Conservation (phyloP, 768 basidiomycete species). For the Trametes punicea region DNA sequence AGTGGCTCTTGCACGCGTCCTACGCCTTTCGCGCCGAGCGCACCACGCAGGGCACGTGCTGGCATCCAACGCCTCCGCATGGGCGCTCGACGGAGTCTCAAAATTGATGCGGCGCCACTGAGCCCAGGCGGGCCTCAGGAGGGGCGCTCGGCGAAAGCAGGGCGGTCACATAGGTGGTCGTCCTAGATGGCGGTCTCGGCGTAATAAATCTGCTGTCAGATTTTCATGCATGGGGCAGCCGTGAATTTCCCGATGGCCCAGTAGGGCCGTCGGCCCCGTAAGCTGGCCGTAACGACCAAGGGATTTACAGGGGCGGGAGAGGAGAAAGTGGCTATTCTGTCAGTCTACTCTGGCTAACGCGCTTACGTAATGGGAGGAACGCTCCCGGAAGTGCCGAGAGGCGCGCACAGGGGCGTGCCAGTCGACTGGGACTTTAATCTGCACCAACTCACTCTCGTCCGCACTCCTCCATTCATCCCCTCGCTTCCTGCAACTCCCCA, state of each 20-base stretch:
- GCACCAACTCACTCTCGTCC: neutral
- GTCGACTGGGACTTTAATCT: neutral
- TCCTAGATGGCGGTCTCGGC: too few species aligned
- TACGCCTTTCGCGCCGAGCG: slow-evolving; percentile 4
- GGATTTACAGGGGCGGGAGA: neutral
- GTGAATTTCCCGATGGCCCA: too few species aligned
- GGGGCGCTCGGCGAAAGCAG: too few species aligned
- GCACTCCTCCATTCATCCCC: slow-evolving; percentile 7
- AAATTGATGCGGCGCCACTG: too few species aligned
- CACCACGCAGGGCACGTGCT: neutral
- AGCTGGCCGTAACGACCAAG: neutral
- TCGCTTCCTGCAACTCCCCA: slow-evolving; percentile 4
- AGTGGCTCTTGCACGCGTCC: slow-evolving; percentile 5
- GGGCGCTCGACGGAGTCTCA: neutral
- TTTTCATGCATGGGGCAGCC: too few species aligned
- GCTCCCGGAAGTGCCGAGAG: neutral
- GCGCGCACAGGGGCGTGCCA: neutral
- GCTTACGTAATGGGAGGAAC: neutral
- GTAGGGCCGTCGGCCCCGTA: too few species aligned
- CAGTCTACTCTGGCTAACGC: neutral
- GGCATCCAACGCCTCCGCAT: neutral
- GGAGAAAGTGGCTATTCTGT: neutral
- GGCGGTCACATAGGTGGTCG: too few species aligned
- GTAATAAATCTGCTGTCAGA: too few species aligned
- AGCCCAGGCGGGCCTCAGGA: too few species aligned